A percentile compares a stretch with the other conserved stretches of the same genome.
These are phyloP conservation scores for Jaapia argillacea DNA, from an alignment of 768 basidiomycete species.

Conservation along the genomic window DNA sequence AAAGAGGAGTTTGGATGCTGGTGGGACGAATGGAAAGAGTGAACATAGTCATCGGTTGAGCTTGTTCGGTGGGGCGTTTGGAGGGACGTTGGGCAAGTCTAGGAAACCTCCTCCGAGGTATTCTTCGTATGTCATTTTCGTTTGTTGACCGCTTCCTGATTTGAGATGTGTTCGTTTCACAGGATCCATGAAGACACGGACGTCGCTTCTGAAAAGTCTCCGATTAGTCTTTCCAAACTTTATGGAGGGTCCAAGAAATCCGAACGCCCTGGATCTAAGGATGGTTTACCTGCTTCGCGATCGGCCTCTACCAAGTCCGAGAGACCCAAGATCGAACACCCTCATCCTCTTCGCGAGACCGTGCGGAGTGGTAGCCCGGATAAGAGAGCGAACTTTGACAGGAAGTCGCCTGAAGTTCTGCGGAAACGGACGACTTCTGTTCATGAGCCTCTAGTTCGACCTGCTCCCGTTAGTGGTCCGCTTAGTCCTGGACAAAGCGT, in stretches of 20 bases:
- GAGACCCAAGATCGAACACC: neutral
- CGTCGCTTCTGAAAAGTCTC: constrained; percentile 29
- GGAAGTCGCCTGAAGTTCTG: neutral
- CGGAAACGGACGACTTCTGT: constrained; percentile 8
- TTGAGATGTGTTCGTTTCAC: constrained; percentile 3
- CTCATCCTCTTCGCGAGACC: neutral
- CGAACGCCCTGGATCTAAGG: constrained; percentile 30
- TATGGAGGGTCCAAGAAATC: constrained; percentile 29
- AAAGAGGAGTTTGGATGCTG: constrained; percentile 44
- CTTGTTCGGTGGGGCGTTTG: constrained; percentile 67
- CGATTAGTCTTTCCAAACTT: constrained; percentile 38
- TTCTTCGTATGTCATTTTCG: constrained; percentile 38
- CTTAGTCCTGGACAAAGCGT: constrained; percentile 54
- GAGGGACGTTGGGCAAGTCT: constrained; percentile 48
- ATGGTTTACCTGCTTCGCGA: constrained; percentile 9
- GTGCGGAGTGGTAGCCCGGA: no score
- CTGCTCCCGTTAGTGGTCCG: neutral
- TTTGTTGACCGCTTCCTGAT: constrained; percentile 2
- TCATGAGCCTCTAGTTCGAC: neutral
- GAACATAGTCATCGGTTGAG: no score
- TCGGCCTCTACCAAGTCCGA: no score
- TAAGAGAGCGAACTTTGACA: neutral
- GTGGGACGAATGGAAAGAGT: constrained; percentile 35
- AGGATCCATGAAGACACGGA: constrained; percentile 27
- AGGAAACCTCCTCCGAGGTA: constrained; percentile 79